Evolutionary conservation across 2,329 filamentous ascomycete species (phyloP), one percentile per base, ranked within the genome.

Genomic region (Dryadomyces quercus-mongolicae): DNA sequence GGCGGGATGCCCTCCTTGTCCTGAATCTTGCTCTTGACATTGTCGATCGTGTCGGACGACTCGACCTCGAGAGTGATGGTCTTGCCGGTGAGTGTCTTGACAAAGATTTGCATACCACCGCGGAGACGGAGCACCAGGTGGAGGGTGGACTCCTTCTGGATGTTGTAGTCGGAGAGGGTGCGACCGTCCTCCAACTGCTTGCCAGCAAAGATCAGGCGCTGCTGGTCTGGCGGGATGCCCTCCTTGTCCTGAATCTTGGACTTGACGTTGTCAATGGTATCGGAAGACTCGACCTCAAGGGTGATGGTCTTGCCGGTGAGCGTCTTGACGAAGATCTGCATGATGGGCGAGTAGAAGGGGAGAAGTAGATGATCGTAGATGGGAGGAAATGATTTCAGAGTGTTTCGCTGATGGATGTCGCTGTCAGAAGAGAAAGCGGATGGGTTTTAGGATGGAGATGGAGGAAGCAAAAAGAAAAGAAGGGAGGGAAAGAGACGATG

Each of bases 301-400:
- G 86, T 91, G 68, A 91, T 91, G 56, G 87, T 92, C 77, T 91
- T 92, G 66, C 90, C 90, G 72, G 91, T 95, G 66, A 95, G 81
- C 64, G 90, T 95, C 85, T 95, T 95, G 66, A 95, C 91, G 74
- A 95, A 96, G 80, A 96, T 95, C 81, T 95, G 91, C 91, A 95
- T 94, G 52, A 34, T 54, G 46, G 25, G 21, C 20, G 52, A 50
- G 51, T 51, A 59, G 55, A 58, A 57, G 56, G 51, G 56, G 55
- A 46, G 13, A 25, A 13, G 18, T 15, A n/a, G n/a, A 25, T 46
- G 18, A 20, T 18, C 5, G 49, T 31, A 36, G n/a, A 45, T 25
- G 21, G 20, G 15, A 51, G 16, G 12, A 34, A n/a, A 20, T 18
- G 13, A n/a, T n/a, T 5, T 22, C 31, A 3, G 1, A 21, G 9